Evolutionary conservation across 1,284 basidiomycete genomes (phyloP), one percentile per base, ranked within the genome.

Genomic region (Cryptococcus sp.): DNA sequence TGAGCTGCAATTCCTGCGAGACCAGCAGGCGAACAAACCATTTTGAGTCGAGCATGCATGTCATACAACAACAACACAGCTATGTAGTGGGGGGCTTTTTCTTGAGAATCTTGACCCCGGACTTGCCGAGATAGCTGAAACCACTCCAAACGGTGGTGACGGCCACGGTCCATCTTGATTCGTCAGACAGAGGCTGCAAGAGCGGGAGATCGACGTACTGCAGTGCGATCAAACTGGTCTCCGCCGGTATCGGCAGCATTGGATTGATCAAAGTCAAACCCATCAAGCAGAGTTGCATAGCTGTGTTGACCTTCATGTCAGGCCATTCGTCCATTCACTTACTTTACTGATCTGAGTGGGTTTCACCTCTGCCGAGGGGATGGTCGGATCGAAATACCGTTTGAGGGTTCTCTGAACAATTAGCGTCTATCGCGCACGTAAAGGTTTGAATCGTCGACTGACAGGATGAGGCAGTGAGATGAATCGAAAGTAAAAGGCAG

Each of bases 401-500:
- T 78, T 70, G 64, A 91, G 85, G 0, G 92, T 97, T 85, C 94
- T 93, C 88, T 92, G 63, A 2, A 11, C 36, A 45, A 36, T 24
- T 24, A 41, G 39, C 39, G 7, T 9, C 9, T 9, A 9, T 21
- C 39, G 11, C 9, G 9, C n/a, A n/a, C n/a, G n/a, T n/a, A n/a
- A n/a, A n/a, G n/a, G n/a, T n/a, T n/a, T n/a, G n/a, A 19, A 25
- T 28, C 7, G 9, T 1, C 14, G 7, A 57, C 87, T 59, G 76
- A 92, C 91, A 1, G 94, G 94, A 45, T 80, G 78, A 9, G 92
- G 87, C 7, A 98, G 77, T 0, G 92, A 89, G 3, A 85, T 87
- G 74, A 89, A 98, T 23, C 94, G 86, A 63, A 97, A 91, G 69
- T 89, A 91, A 69, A 99, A 93, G 2, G 94, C 96, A 4, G 88